Base-by-base conservation (phyloP, 768 basidiomycete genomes). In the Rhizopogon rudus region DNA sequence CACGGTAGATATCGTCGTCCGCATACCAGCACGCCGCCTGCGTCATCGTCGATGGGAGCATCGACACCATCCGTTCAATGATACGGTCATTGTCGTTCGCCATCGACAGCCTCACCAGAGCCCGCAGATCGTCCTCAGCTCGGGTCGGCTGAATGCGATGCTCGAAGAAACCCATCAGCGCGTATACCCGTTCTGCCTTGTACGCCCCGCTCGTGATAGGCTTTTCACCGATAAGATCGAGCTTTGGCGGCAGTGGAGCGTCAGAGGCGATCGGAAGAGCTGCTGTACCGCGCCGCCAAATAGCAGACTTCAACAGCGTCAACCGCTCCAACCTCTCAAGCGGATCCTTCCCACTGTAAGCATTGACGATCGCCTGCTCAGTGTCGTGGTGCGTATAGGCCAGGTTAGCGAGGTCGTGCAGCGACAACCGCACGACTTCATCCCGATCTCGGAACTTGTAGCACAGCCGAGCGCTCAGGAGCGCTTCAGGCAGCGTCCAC, bases 131-230 rank as follows among this genome's bases (percentile, higher is more conserved):
- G 3, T 51, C 52, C 28, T 63, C 62, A 1, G 44, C 33, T 6
- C 43, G 50, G 22, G 51, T 57, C 1, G 62, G 62, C 45, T 57
- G 52, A 17, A 63, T 63, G 1, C 62, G 55, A 16, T 61, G 62
- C n/a, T 63, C 56, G 33, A 63, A 63, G 41, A 63, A 63, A 9
- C 62, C 62, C 62, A 63, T 63, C 31, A 63, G 44, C 6, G 62
- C 62, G 12, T 63, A 63, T 1, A 63, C 62, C 12, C 52, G 54
- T 37, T 63, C 59, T 13, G 62, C 62, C 22, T 54, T 50, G 31
- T 63, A 63, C 5, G 59, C 52, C 22, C 46, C 46, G 8, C 50
- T 48, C 13, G 17, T 22, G 20, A 35, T 33, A 35, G 46, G 13
- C 8, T 49, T 49, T 20, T 35, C 46, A 8, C 12, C 46, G 13